Evolutionary conservation across 148 eudicot species (phyloP).

Genomic region (Chenopodium berlandieri): DNA sequence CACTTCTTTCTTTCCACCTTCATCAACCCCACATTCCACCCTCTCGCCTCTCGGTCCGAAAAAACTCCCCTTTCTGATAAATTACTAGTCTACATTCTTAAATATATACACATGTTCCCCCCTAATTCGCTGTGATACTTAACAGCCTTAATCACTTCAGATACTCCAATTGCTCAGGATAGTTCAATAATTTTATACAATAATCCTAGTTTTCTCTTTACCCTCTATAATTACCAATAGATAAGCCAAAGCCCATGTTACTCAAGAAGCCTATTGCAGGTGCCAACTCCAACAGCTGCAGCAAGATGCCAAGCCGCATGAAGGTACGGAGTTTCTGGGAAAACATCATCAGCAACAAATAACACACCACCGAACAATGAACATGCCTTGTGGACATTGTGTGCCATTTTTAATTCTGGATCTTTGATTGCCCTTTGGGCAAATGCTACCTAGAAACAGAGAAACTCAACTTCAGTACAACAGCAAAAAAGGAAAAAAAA

Average conservation of each 20-base stretch:
- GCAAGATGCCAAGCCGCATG: constrained; percentile 99
- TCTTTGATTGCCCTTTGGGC: constrained; percentile 76
- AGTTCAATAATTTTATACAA: background rate
- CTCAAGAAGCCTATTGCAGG: constrained; percentile 90
- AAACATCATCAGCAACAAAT: constrained; percentile 80
- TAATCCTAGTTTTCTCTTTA: background rate
- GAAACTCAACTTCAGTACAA: background rate
- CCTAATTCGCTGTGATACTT: background rate
- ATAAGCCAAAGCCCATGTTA: constrained; percentile 16
- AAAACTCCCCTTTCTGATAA: background rate
- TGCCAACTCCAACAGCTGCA: constrained; percentile 84
- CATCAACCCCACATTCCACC: background rate
- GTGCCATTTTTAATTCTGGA: constrained; percentile 70
- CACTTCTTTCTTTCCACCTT: background rate
- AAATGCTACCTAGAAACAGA: constrained; percentile 66
- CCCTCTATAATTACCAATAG: background rate
- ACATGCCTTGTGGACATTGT: constrained; percentile 84
- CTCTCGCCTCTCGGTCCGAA: too few species aligned
- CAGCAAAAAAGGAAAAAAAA: background rate
- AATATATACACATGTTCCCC: background rate
- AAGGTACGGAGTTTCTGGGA: constrained; percentile 72
- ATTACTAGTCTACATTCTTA: background rate
- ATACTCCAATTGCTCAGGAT: background rate
- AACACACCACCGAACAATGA: constrained; percentile 78
- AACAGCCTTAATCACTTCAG: background rate